phyloP scores from a whole-genome alignment of 108 stramenopile species.

The Parietichytrium sp. region DNA sequence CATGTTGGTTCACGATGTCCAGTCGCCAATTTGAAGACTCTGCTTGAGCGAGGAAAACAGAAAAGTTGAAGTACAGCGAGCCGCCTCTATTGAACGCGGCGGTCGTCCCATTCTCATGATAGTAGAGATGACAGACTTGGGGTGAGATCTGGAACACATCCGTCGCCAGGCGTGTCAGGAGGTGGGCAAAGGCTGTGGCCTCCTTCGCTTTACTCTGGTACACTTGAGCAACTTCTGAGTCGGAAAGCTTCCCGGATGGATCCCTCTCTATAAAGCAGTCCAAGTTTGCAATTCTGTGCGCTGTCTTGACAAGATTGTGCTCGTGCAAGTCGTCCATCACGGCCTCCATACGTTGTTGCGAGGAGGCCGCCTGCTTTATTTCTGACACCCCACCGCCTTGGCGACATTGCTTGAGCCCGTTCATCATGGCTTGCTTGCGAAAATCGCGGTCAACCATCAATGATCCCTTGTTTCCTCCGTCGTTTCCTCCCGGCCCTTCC shows the following conservation, averaged over 20 bases:
- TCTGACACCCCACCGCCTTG: neutral
- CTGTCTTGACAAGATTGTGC: neutral
- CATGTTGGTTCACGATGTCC: neutral
- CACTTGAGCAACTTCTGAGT: too few species aligned
- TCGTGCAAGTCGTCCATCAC: constrained; percentile 6
- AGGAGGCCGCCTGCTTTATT: neutral
- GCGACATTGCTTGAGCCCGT: neutral
- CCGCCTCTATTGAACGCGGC: constrained; percentile 21
- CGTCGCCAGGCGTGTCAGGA: neutral
- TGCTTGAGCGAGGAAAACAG: neutral
- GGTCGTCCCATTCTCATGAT: neutral
- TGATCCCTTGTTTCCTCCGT: neutral
- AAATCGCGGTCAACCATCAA: neutral
- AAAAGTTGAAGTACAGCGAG: constrained; percentile 1
- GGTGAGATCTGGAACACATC: neutral
- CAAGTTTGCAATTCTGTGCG: neutral
- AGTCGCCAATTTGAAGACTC: constrained; percentile 7
- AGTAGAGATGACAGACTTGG: neutral
- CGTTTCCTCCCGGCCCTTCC: too few species aligned
- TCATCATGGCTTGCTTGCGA: neutral
- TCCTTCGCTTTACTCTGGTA: neutral
- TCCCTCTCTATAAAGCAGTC: neutral
- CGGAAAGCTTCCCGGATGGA: too few species aligned
- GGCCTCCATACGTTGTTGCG: neutral
- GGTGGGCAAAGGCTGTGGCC: constrained; percentile 24